Evolutionary conservation across 805 yeast species (phyloP).

Genomic region (Lipomyces spencermartinsiae): DNA sequence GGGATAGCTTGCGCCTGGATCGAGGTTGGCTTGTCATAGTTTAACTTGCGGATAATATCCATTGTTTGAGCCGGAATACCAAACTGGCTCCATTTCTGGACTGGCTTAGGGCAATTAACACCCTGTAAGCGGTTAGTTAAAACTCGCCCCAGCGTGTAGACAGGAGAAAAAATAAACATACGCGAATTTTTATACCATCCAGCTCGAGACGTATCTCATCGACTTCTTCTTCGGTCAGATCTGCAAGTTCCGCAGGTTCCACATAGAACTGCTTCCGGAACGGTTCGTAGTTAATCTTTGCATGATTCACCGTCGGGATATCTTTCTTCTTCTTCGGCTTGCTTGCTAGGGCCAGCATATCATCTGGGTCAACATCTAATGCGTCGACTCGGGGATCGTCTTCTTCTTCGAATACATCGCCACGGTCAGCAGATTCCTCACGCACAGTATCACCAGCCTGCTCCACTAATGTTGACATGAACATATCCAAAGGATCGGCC

Average conservation of each 20-base stretch:
- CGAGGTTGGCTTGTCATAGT: conserved; percentile 74
- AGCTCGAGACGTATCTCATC: conserved; percentile 57
- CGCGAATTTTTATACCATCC: conserved; percentile 68
- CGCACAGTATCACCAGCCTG: conserved; percentile 16
- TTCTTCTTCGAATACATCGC: conserved; percentile 28
- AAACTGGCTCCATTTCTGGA: conserved; percentile 77
- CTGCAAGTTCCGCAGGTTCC: conserved; percentile 61
- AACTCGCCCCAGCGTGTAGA: background rate
- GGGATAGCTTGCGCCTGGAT: conserved; percentile 93
- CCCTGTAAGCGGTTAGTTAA: conserved; percentile 50
- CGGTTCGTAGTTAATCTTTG: conserved; percentile 54
- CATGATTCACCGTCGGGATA: conserved; percentile 56
- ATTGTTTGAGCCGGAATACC: conserved; percentile 71
- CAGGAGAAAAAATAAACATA: conserved; percentile 3
- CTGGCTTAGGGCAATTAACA: conserved; percentile 63
- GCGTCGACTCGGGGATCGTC: conserved; percentile 42
- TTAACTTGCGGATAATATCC: conserved; percentile 57
- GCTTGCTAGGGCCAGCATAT: conserved; percentile 44
- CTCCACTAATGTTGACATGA: conserved; percentile 47
- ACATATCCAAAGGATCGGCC: conserved; percentile 56
- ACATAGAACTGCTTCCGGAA: conserved; percentile 68
- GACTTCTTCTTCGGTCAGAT: conserved; percentile 61
- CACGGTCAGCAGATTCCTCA: conserved; percentile 15
- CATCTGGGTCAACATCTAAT: conserved; percentile 45
- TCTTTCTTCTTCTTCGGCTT: conserved; percentile 56